Base-by-base conservation (phyloP, 495 filamentous ascomycete species). In the Paragyromitra xinjiangensis region DNA sequence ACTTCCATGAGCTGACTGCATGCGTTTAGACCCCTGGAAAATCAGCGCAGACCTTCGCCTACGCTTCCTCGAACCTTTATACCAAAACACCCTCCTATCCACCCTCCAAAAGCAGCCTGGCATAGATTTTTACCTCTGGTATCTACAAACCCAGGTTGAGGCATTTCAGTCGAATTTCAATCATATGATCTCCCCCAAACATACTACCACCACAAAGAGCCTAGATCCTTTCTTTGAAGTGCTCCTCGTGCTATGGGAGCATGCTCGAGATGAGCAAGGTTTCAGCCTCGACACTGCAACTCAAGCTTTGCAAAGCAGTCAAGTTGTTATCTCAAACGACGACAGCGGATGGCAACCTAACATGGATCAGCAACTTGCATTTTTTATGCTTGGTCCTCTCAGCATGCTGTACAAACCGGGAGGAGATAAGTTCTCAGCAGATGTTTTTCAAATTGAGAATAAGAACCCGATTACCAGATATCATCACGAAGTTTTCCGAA, bases 351-450 rank as follows among this genome's bases (percentile, higher is more conserved):
- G 6, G 29, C 58, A 62, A n/a, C 37, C 9, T 5, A n/a, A 62
- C 11, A 62, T 39, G 58, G 37, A 40, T 1, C 58, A 24, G 9
- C 58, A 62, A 24, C 58, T 62, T 40, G 58, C 37, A 40, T 62
- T 62, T 40, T 62, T 39, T n/a, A 34, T 29, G 37, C 3, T 62
- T 5, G 58, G 58, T 4, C n/a, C 40, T 40, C 58, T 62, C 16
- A 62, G 58, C n/a, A 62, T 62, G 58, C 58, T 62, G 2, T 62
- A 62, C n/a, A 24, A 40, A 19, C 29, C 58, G 40, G 16, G 16
- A n/a, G 5, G 12, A 4, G 58, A 14, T 19, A 1, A 6, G 34
- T 62, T 6, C 7, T 16, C 1, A 19, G 58, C 29, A 19, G 37
- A 40, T 39, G 7, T 24, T 24, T 40, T 62, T 14, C 29, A n/a